A percentile compares a stretch with the other conserved stretches of the same genome.
Evolutionary conservation across 73 alveolate species (phyloP).

Genomic region (Stentor roeselii): DNA sequence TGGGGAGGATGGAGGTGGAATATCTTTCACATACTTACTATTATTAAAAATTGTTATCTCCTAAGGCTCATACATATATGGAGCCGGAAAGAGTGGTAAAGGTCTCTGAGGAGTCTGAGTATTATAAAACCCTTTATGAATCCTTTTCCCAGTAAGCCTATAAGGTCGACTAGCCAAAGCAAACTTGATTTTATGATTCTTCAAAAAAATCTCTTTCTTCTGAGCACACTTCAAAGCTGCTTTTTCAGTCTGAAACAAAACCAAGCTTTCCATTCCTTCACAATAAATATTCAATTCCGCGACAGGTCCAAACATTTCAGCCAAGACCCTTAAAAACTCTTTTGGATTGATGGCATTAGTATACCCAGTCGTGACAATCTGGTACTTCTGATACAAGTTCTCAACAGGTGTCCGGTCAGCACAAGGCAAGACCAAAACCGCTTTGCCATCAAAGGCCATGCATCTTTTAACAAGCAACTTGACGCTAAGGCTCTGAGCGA

Average conservation of each 20-base stretch:
- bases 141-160: slow-evolving; percentile 8
- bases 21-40: too few relatives aligned
- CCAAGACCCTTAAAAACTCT: not conserved
- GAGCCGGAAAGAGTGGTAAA: not conserved
- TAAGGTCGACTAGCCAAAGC: not conserved
- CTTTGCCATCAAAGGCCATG: not conserved
- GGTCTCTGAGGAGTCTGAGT: not conserved
- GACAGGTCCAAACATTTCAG: slow-evolving; percentile 6
- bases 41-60: too few relatives aligned
- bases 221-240: not conserved
- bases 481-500: not conserved
- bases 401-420: slow-evolving; percentile 23
- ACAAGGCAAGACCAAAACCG: not conserved
- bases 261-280: not conserved
- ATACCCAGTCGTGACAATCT: not conserved
- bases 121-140: slow-evolving; percentile 7
- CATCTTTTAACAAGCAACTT: not conserved
- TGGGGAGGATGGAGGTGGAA: too few relatives aligned
- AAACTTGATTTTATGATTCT: not conserved
- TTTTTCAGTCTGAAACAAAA: not conserved
- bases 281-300: not conserved
- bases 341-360: not conserved
- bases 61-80: not conserved
- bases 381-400: not conserved
- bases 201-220: not conserved